Evolutionary conservation across 805 yeast species (phyloP).

Genomic region (Jamesozyma hellenica): DNA sequence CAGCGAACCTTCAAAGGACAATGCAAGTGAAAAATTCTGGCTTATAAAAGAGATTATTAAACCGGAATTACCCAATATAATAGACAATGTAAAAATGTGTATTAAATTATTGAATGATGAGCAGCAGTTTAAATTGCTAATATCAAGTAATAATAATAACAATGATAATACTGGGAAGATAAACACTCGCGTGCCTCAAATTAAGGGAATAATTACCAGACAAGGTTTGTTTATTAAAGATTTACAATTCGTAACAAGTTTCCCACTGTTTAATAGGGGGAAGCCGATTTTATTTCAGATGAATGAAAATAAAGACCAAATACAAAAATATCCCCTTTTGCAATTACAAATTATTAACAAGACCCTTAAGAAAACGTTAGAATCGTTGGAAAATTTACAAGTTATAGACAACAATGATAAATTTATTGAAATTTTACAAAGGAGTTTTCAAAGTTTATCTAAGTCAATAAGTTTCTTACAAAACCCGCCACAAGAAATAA

Average conservation of each 20-base stretch:
- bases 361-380: constrained; percentile 12
- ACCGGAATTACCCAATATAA: constrained; percentile 39
- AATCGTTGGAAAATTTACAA: constrained; percentile 35
- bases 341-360: constrained; percentile 29
- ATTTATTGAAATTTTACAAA: constrained; percentile 16
- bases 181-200: constrained; percentile 9
- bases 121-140: constrained; percentile 44
- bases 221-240: constrained; percentile 44
- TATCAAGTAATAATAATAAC: constrained; percentile 20
- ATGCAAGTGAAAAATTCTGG: constrained; percentile 33
- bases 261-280: constrained; percentile 35
- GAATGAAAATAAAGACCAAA: constrained; percentile 19
- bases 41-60: constrained; percentile 37
- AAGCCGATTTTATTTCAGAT: constrained; percentile 29
- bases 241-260: constrained; percentile 33
- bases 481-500: constrained; percentile 43
- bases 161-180: neutral
- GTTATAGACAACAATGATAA: constrained; percentile 31
- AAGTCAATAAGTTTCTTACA: constrained; percentile 27
- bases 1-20: constrained; percentile 2
- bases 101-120: constrained; percentile 31
- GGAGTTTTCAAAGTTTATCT: constrained; percentile 15
- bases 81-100: constrained; percentile 36
- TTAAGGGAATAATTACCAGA: constrained; percentile 53
- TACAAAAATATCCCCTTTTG: constrained; percentile 32